Evolutionary conservation across 805 yeast species (phyloP), one percentile per base, ranked within the genome.

Genomic region (Monosporozyma aquatica): DNA sequence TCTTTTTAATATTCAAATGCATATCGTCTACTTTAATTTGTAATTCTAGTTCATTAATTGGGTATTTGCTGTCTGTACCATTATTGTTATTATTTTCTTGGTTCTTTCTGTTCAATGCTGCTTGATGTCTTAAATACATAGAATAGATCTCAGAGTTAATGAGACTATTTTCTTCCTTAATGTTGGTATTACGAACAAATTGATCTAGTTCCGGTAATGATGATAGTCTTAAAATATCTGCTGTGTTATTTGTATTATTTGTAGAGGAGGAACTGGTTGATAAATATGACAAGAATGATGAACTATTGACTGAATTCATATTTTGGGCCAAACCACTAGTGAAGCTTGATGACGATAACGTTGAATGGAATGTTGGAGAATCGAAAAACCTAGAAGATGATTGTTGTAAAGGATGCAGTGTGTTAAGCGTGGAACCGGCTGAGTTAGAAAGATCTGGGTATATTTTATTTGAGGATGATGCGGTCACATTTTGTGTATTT

Each of bases 201-300:
- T 36, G 40, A 30, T 37, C 41, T n/a, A 42, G 30, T 18, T 42
- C 37, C 4, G 44, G 40, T 23, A 37, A 21, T 20, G 30, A 21
- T 13, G 39, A 24, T 24, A 15, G 22, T 42, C 30, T n/a, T 13
- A 20, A 17, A 10, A 13, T 27, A 10, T 27, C 28, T 25, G 14
- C 28, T 17, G 32, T 37, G 9, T 25, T 32, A 32, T 20, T 11
- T 8, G 37, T 25, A 20, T 14, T 20, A 18, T 14, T n/a, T 24
- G 38, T 32, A 13, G 43, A 40, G 7, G 32, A 25, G 13, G 43
- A 40, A 20, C 37, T 33, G 2, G 38, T 25, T 17, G 43, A 23
- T 6, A 22, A 15, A 13, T 14, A 20, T 14, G 43, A 40, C 7
- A 40, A 4, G 21, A 26, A 34, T 17, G 27, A 33, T 10, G 38